phyloP scores from a whole-genome alignment of 108 stramenopile species.

The Seminavis robusta region DNA sequence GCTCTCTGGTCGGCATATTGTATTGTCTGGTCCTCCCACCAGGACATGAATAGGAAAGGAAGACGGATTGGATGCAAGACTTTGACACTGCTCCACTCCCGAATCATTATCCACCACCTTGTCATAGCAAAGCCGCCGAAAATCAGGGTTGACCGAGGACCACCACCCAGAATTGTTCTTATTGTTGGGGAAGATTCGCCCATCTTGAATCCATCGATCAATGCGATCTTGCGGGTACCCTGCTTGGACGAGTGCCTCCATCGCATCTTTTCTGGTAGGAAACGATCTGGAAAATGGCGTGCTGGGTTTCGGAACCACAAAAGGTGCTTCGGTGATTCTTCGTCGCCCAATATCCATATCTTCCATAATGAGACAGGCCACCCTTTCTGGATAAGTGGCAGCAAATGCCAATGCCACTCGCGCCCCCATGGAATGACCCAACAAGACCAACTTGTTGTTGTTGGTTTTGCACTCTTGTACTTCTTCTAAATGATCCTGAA shows the following conservation, averaged over 20 bases:
- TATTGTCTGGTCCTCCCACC: constrained; percentile 16
- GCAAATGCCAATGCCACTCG: constrained; percentile 36
- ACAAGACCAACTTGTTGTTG: constrained; percentile 22
- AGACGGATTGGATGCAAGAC: not conserved
- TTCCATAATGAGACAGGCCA: constrained; percentile 36
- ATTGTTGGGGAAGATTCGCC: constrained; percentile 14
- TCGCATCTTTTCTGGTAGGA: not conserved
- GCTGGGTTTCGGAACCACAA: constrained; percentile 3
- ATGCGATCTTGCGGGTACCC: constrained; percentile 26
- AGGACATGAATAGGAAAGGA: constrained; percentile 22
- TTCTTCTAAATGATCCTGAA: constrained; percentile 1
- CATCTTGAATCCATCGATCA: constrained; percentile 28
- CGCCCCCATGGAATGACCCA: constrained; percentile 53
- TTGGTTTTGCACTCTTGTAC: not conserved
- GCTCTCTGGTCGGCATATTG: constrained; percentile 27
- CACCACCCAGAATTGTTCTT: constrained; percentile 8
- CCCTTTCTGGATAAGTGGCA: constrained; percentile 15
- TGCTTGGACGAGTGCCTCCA: constrained; percentile 1
- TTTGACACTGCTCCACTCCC: constrained; percentile 18
- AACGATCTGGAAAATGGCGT: not conserved
- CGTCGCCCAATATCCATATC: constrained; percentile 40
- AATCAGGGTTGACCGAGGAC: constrained; percentile 37
- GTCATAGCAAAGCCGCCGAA: constrained; percentile 30
- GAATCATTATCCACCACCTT: constrained; percentile 21
- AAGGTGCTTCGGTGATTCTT: not conserved